Conservation (phyloP, 2,329 filamentous ascomycete species). For the Diaporthe australafricana region DNA sequence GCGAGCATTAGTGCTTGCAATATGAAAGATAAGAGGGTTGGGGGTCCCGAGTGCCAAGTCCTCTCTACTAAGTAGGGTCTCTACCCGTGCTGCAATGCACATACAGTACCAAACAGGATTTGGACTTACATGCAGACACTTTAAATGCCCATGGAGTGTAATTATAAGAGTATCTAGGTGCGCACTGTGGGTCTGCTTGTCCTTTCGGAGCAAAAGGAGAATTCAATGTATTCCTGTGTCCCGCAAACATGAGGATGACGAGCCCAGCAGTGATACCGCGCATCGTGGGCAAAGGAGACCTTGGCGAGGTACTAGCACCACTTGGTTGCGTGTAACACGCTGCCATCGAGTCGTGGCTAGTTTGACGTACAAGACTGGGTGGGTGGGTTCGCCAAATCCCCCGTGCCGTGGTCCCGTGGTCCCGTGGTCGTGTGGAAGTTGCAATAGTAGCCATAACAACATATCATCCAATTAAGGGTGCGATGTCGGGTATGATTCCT, state of each 20-base stretch:
- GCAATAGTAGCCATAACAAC: background rate
- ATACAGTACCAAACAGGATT: background rate
- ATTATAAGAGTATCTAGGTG: background rate
- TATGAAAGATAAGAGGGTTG: background rate
- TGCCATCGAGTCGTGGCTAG: background rate
- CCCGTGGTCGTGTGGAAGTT: background rate
- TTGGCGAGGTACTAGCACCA: background rate
- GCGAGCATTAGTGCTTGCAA: too few relatives aligned
- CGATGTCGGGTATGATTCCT: background rate
- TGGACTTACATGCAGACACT: background rate
- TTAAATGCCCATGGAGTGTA: background rate
- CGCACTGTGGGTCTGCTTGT: background rate
- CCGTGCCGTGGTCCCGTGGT: too few relatives aligned
- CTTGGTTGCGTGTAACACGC: background rate
- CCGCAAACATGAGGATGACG: conserved; percentile 14
- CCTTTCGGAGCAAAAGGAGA: background rate
- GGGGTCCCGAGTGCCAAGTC: background rate
- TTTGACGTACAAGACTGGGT: background rate
- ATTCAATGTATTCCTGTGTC: background rate
- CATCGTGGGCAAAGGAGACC: background rate
- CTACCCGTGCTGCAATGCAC: too few relatives aligned
- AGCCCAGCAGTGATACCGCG: conserved; percentile 1
- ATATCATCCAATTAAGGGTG: background rate
- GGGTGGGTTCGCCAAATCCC: background rate
- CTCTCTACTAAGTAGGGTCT: too few relatives aligned